Base-by-base conservation (phyloP, 371 early-diverging fungal species). In the Mortierella sp. region DNA sequence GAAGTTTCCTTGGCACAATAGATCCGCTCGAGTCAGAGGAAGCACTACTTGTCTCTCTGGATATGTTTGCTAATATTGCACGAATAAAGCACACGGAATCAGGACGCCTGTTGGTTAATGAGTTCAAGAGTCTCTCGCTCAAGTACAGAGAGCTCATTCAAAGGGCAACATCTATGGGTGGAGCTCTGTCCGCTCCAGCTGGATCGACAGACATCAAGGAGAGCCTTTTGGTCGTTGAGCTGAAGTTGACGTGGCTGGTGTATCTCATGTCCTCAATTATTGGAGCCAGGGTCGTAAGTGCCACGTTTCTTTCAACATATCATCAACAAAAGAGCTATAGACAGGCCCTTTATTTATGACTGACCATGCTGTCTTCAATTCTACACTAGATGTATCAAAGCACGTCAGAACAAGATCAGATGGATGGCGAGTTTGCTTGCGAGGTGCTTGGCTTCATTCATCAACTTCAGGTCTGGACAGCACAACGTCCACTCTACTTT, bases 11-110 rank as follows among this genome's bases (percentile, higher is more conserved):
- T 48, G 3, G 67, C 26, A 2, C 5, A 0, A 44, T 83, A 92
- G 95, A 92, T 78, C 94, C 95, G 51, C 84, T 96, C 31, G 96
- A 96, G 26, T 94, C 93, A 69, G 95, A 95, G 74, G 95, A 96
- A 14, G 87, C 90, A 0, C 80, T 96, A 48, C 78, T 94, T 24
- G 91, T 92, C 37, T 93, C 93, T n/a, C 80, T 97, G 73, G 94
- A 94, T 67, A 91, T 92, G 88, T 88, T 96, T 54, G 93, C 96
- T 19, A 91, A 90, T 26, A 93, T 96, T 72, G 94, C 95, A 3
- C 94, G 97, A 40, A 90, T 93, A 31, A 90, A 92, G 81, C 97
- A 97, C 82, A 91, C 89, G 55, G 91, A 91, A 14, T 92, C 93
- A 11, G 91, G 91, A 48, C 88, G 89, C 4, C 89, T 89, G 11